Conservation (phyloP, 345 rosid species). For the Aurinia saxatilis region DNA sequence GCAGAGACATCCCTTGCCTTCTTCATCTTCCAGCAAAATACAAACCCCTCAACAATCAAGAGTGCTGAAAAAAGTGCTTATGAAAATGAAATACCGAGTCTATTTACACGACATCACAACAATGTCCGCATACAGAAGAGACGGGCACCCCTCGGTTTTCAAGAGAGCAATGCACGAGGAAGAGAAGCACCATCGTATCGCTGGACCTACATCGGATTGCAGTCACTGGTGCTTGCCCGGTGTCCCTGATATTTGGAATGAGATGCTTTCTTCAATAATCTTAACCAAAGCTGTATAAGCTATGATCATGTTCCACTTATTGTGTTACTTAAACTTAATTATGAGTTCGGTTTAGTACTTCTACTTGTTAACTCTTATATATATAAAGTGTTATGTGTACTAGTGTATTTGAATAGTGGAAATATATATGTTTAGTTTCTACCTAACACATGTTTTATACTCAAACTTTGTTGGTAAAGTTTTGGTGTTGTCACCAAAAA, state of each 20-base stretch:
- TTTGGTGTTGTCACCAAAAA: not conserved
- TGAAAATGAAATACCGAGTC: conserved; percentile 68
- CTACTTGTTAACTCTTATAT: no score
- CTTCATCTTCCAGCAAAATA: conserved; percentile 42
- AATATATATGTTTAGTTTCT: no score
- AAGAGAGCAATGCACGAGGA: conserved; percentile 48
- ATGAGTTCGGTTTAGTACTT: not conserved
- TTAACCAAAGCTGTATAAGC: conserved; percentile 13
- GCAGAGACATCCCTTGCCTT: conserved; percentile 61
- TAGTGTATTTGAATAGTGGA: no score
- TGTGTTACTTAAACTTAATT: not conserved
- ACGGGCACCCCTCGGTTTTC: conserved; percentile 91
- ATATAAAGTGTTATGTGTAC: no score
- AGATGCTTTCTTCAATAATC: conserved; percentile 48
- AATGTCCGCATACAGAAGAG: conserved; percentile 72
- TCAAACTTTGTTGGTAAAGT: conserved; percentile 13
- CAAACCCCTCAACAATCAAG: conserved; percentile 56
- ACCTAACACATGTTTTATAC: not conserved
- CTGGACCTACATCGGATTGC: conserved; percentile 58
- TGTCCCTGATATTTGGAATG: conserved; percentile 92
- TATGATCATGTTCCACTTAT: not conserved
- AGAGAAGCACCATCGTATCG: conserved; percentile 37
- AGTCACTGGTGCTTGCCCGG: conserved; percentile 99
- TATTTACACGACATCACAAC: conserved; percentile 71
- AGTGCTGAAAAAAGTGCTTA: conserved; percentile 62